Evolutionary conservation across 768 basidiomycete genomes (phyloP).

Genomic region (Dictyophora rubrovolvata): DNA sequence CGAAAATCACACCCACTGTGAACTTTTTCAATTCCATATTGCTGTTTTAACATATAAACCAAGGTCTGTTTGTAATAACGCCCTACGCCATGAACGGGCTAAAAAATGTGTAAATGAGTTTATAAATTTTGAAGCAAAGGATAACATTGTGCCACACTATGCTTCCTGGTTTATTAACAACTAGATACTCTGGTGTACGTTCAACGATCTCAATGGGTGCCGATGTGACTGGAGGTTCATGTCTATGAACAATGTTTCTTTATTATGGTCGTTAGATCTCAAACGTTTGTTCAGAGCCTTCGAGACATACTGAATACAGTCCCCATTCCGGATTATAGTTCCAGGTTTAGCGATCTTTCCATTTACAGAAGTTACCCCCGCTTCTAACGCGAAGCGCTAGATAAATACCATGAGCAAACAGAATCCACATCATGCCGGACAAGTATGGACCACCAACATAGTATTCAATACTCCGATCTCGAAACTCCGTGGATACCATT

Average conservation of each 20-base stretch:
- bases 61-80: constrained; percentile 85
- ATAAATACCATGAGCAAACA: neutral
- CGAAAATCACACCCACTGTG: constrained; percentile 25
- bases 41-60: constrained; percentile 73
- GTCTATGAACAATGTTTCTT: constrained; percentile 90
- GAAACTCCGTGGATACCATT: constrained; percentile 87
- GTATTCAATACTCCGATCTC: constrained; percentile 90
- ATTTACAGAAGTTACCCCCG: constrained; percentile 93
- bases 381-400: constrained; percentile 66
- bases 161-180: constrained; percentile 94
- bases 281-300: neutral
- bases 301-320: constrained; percentile 71
- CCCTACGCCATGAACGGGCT: constrained; percentile 91
- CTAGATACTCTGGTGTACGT: constrained; percentile 70
- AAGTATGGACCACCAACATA: constrained; percentile 55
- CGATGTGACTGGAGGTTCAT: constrained; percentile 90
- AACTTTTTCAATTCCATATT: constrained; percentile 71
- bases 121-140: neutral
- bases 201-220: constrained; percentile 71
- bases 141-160: constrained; percentile 49
- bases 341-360: constrained; percentile 75
- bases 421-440: neutral
- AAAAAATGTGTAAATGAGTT: constrained; percentile 9
- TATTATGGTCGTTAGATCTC: neutral
- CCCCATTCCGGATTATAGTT: constrained; percentile 74